Conservation (phyloP, 805 yeast species). For the Debaryomyces tyrocola region DNA sequence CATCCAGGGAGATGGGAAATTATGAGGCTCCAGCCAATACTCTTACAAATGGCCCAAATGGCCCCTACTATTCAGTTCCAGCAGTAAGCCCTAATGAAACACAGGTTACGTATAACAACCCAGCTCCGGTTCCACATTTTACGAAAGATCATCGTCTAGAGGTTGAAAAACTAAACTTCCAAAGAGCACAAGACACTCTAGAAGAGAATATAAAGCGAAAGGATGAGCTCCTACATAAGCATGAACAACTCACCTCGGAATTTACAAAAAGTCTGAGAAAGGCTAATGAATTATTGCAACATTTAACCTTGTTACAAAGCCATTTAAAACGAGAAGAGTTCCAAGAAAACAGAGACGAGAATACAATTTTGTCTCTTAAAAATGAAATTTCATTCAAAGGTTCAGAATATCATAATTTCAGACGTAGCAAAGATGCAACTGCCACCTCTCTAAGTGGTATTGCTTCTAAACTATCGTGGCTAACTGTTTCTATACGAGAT, state of each 20-base stretch:
- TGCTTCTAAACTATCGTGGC: background rate
- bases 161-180: background rate
- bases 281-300: background rate
- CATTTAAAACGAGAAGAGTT: background rate
- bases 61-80: background rate
- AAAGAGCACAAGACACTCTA: background rate
- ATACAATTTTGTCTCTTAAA: background rate
- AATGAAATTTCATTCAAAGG: background rate
- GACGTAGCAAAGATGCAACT: background rate
- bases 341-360: background rate
- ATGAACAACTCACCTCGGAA: background rate
- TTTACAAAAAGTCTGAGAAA: background rate
- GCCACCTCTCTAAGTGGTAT: background rate
- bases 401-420: background rate
- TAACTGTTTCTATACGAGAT: background rate
- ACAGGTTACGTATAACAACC: conserved; percentile 17
- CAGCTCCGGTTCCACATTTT: conserved; percentile 29
- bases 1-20: too few species aligned
- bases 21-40: background rate
- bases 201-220: background rate
- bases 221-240: background rate
- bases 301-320: background rate
- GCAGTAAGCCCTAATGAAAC: background rate
- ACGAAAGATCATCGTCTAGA: background rate
- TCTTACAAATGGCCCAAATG: background rate